These are phyloP conservation scores for Actinomucor elegans DNA, from an alignment of 371 early-diverging fungal species.

Conservation along the genomic window DNA sequence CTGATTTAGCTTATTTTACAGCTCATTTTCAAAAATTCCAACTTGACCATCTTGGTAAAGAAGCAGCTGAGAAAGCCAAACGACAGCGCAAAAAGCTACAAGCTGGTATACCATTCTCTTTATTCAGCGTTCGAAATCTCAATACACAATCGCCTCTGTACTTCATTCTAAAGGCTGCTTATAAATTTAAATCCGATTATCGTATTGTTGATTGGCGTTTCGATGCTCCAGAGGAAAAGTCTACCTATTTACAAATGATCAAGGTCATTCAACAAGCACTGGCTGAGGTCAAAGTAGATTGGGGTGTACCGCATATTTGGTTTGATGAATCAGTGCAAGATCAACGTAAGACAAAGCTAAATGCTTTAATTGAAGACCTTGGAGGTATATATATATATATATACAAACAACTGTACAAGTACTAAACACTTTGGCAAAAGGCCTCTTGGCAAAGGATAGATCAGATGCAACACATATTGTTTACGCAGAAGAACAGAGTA, in stretches of 20 bases:
- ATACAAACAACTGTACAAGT: too few species aligned
- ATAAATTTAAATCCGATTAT: conserved; percentile 47
- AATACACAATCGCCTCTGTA: conserved; percentile 42
- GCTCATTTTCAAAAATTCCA: conserved; percentile 65
- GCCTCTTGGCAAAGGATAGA: conserved; percentile 30
- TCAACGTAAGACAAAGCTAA: conserved; percentile 42
- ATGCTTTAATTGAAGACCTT: conserved; percentile 32
- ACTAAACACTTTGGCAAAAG: too few species aligned
- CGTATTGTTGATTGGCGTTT: conserved; percentile 60
- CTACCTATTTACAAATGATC: conserved; percentile 42
- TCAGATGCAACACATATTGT: conserved; percentile 64
- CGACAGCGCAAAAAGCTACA: conserved; percentile 10
- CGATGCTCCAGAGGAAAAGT: conserved; percentile 38
- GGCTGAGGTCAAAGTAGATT: conserved; percentile 31
- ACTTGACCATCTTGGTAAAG: conserved; percentile 51
- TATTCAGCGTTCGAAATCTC: conserved; percentile 46
- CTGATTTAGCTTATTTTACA: conserved; percentile 57
- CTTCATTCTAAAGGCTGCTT: conserved; percentile 54
- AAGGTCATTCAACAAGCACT: conserved; percentile 40
- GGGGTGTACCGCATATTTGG: conserved; percentile 36
- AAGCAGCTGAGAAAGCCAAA: conserved; percentile 18
- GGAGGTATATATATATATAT: conserved; percentile 39
- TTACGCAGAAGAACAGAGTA: conserved; percentile 19
- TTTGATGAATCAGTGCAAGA: conserved; percentile 47
- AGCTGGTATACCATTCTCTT: conserved; percentile 53